Evolutionary conservation across 2,329 filamentous ascomycete genomes (phyloP), one percentile per base, ranked within the genome.

Genomic region (Orbilia javanica): DNA sequence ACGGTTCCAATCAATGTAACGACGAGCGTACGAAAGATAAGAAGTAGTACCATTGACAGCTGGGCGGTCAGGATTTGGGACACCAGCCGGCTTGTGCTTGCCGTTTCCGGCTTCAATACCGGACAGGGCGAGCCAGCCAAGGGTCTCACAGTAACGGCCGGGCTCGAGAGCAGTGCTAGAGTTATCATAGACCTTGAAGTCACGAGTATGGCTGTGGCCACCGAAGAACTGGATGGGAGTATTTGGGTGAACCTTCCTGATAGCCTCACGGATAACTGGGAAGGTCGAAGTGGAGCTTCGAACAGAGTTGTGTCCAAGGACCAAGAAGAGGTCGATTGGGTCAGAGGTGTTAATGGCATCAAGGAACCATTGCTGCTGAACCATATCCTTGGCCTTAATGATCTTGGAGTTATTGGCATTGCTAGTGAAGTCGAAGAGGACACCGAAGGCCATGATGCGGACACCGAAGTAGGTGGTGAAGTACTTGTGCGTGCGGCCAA

Each of bases 341-440:
- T 89, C 87, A 48, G 89, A 83, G 3, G 84, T 84, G 77, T 88
- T 86, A 68, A 91, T 84, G 13, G 88, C 88, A 52, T 89, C 85
- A 7, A 85, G 82, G 83, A 92, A 92, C 96, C 96, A 99, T 5
- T 89, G 84, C 83, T 97, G 90, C 82, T 93, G 90, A 81, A 98
- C 88, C 0, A 93, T 92, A 7, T 96, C 88, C 80, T 92, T 89
- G 1, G 77, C 79, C 66, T 76, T 69, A 46, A 73, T 79, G 44
- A 67, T 72, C 50, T 65, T 73, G 0, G 93, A 97, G 83, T 98
- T 98, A 83, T 97, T 96, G 70, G 92, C 91, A 83, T 97, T 97
- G 18, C 91, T 90, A 0, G 89, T 93, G 82, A 99, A 99, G 85
- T 99, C 90, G 84, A 97, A 99, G 2, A 99, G 86, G 84, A 99